Evolutionary conservation across 805 yeast genomes (phyloP).

Genomic region (Ascoidea rubescens): DNA sequence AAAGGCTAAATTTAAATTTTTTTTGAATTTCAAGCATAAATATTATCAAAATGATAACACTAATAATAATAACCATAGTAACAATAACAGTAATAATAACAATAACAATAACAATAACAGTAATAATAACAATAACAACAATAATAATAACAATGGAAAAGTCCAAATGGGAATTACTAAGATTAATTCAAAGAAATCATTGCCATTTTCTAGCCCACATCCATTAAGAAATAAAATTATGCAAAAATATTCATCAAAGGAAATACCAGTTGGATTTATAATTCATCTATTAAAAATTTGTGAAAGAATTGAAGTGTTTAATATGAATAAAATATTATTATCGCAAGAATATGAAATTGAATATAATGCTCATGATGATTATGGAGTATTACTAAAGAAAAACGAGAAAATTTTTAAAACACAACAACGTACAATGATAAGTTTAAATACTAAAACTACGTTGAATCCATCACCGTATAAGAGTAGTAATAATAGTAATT

Average conservation of each 20-base stretch:
- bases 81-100: no score
- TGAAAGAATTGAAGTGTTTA: constrained; percentile 37
- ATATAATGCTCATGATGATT: constrained; percentile 11
- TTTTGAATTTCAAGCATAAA: no score
- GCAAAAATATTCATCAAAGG: constrained; percentile 53
- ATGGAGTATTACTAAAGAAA: constrained; percentile 1
- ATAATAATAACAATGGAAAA: constrained; percentile 1
- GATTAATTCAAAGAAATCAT: constrained; percentile 11
- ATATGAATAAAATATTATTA: constrained; percentile 48
- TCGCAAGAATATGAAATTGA: constrained; percentile 52
- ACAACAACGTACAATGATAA: background rate
- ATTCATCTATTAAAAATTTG: constrained; percentile 59
- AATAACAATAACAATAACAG: no score
- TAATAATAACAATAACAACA: no score
- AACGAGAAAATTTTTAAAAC: background rate
- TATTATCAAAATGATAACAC: background rate
- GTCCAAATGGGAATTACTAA: constrained; percentile 2
- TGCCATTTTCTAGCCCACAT: constrained; percentile 29
- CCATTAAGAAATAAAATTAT: constrained; percentile 52
- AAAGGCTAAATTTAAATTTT: no score
- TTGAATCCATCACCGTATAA: no score
- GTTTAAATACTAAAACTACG: background rate
- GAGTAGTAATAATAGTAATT: background rate
- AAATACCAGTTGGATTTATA: constrained; percentile 66
- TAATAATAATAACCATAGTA: background rate